A percentile compares a stretch with the other conserved stretches of the same genome.
Conservation (phyloP, 2,329 filamentous ascomycete genomes). For the Aspergillus chevalieri region DNA sequence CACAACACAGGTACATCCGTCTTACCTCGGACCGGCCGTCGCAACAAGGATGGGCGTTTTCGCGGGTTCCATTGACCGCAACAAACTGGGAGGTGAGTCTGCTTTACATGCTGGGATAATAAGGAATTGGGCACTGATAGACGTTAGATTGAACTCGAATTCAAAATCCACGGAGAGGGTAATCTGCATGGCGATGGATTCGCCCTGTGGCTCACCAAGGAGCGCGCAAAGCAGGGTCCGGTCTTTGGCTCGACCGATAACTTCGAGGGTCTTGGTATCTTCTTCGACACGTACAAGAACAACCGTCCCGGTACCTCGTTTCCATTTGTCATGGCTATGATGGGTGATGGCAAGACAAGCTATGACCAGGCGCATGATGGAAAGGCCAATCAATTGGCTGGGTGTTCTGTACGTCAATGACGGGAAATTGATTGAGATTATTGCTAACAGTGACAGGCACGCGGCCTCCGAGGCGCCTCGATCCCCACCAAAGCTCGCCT, state of each 20-base stretch:
- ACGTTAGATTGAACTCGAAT: constrained; percentile 77
- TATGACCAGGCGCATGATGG: constrained; percentile 96
- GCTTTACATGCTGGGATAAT: background rate
- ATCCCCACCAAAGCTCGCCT: constrained; percentile 79
- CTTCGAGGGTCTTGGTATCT: constrained; percentile 91
- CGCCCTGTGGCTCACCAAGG: constrained; percentile 96
- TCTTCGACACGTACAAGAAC: constrained; percentile 99
- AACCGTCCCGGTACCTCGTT: constrained; percentile 93
- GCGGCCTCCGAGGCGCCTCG: constrained; percentile 74
- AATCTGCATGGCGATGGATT: constrained; percentile 93
- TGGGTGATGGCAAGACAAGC: constrained; percentile 77
- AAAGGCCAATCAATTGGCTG: constrained; percentile 85
- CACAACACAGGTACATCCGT: constrained; percentile 69
- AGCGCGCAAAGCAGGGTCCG: constrained; percentile 70
- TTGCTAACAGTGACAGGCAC: constrained; percentile 46
- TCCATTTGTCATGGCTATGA: constrained; percentile 98
- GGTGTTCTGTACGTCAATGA: constrained; percentile 64
- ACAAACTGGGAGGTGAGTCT: constrained; percentile 83
- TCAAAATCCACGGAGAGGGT: constrained; percentile 83
- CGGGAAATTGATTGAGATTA: background rate
- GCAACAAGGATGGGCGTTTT: constrained; percentile 89
- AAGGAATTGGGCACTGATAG: background rate
- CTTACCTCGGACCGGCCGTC: constrained; percentile 86
- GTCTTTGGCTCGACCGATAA: constrained; percentile 85
- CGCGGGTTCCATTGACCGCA: constrained; percentile 85